A percentile compares a stretch with the other conserved stretches of the same genome.
phyloP scores from a whole-genome alignment of 1,139 yeast species.

The Lodderomyces theae region DNA sequence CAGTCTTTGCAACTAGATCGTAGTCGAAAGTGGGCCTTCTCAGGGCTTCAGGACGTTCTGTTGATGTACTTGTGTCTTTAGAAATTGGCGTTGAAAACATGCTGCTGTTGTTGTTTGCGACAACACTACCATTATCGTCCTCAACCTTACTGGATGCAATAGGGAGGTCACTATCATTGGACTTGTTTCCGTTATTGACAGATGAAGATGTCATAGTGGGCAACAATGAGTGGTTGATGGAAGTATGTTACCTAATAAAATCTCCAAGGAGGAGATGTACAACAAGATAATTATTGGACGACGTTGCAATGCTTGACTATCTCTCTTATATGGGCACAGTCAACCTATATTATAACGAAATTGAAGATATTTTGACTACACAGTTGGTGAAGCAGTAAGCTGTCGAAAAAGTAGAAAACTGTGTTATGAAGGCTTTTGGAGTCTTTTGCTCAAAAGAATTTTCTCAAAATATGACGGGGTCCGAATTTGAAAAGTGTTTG shows the following conservation, averaged over 20 bases:
- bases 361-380: no score
- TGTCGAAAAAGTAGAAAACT: no score
- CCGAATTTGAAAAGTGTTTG: no score
- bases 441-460: no score
- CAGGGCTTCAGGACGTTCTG: not conserved
- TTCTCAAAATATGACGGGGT: no score
- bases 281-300: not conserved
- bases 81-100: not conserved
- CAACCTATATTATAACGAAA: not conserved
- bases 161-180: not conserved
- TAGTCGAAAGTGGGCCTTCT: slow-evolving; percentile 2
- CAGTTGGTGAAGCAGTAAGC: no score
- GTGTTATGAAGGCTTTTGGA: no score
- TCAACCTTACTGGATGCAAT: not conserved
- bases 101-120: not conserved
- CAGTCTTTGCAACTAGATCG: slow-evolving; percentile 2
- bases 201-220: not conserved
- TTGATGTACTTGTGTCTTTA: not conserved
- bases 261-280: not conserved
- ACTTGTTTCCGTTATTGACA: not conserved
- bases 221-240: not conserved
- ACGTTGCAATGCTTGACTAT: not conserved
- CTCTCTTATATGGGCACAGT: not conserved
- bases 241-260: not conserved
- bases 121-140: not conserved